Percentiles rank a stretch among this genome's conserved stretches.
Conservation (phyloP, 331 rosid genomes). For the Ulmus americana region DNA sequence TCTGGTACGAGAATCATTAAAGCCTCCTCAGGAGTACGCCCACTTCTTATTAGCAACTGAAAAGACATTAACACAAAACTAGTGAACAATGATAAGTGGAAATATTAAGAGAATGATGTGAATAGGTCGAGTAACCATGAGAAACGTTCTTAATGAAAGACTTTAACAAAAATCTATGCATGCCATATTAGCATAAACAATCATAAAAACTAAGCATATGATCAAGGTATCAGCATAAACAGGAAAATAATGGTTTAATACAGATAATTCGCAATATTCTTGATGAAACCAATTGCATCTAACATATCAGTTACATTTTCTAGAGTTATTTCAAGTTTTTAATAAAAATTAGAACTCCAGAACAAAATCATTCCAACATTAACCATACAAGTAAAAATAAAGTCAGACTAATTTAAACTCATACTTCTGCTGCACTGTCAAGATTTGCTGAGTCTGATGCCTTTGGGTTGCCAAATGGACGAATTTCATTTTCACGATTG, state of each 20-base stretch:
- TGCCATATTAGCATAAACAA: too few species aligned
- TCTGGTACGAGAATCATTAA: constrained; percentile 97
- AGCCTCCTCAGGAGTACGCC: constrained; percentile 91
- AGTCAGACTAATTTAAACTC: constrained; percentile 8
- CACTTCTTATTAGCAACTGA: constrained; percentile 87
- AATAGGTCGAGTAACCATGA: neutral
- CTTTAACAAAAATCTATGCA: too few species aligned
- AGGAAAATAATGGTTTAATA: too few species aligned
- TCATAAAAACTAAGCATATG: too few species aligned
- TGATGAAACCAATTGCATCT: neutral
- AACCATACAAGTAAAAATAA: neutral
- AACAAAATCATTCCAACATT: constrained; percentile 4
- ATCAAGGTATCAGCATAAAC: too few species aligned
- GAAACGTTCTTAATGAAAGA: too few species aligned
- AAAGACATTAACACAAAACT: constrained; percentile 5
- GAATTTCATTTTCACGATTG: constrained; percentile 91
- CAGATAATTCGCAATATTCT: too few species aligned
- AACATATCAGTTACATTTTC: neutral
- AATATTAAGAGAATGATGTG: constrained; percentile 12
- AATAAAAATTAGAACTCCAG: neutral
- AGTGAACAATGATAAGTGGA: constrained; percentile 19
- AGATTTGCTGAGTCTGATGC: constrained; percentile 97
- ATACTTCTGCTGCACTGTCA: constrained; percentile 94
- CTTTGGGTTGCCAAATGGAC: constrained; percentile 87
- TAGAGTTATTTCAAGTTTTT: constrained; percentile 2